Conservation (phyloP, 805 yeast genomes). For the Cyberlindnera xishuangbannaensis region DNA sequence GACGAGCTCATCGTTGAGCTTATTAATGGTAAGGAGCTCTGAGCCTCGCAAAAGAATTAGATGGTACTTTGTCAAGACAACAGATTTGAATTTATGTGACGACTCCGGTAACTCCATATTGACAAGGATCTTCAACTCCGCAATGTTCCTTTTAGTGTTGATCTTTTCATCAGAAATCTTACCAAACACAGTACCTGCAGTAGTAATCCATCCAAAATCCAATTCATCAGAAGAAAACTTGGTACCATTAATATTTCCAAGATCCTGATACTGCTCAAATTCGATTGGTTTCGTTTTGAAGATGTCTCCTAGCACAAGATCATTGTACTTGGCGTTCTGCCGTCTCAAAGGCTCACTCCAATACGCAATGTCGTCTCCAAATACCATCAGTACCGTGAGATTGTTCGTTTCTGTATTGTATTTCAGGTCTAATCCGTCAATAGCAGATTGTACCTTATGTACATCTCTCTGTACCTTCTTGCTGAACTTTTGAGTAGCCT, state of each 20-base stretch:
- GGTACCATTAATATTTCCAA: slow-evolving; percentile 28
- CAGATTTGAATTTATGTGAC: slow-evolving; percentile 29
- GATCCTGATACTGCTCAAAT: slow-evolving; percentile 32
- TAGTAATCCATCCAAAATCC: slow-evolving; percentile 42
- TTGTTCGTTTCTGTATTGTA: slow-evolving; percentile 7
- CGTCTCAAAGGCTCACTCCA: slow-evolving; percentile 19
- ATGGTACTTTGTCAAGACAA: slow-evolving; percentile 50
- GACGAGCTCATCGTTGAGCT: slow-evolving; percentile 43
- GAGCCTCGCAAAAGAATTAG: slow-evolving; percentile 40
- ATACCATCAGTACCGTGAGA: slow-evolving; percentile 18
- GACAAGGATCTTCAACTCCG: slow-evolving; percentile 33
- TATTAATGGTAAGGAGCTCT: slow-evolving; percentile 41
- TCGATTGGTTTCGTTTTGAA: slow-evolving; percentile 28
- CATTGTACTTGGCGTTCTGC: slow-evolving; percentile 19
- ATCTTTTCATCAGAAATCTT: slow-evolving; percentile 22
- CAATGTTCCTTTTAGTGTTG: slow-evolving; percentile 22
- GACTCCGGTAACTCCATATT: slow-evolving; percentile 35
- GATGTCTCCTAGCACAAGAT: slow-evolving; percentile 16
- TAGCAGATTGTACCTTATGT: slow-evolving; percentile 22
- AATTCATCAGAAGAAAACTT: slow-evolving; percentile 26
- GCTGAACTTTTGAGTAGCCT: slow-evolving; percentile 36
- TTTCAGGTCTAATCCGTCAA: slow-evolving; percentile 25
- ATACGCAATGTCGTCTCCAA: slow-evolving; percentile 29
- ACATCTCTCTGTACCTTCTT: slow-evolving; percentile 36
- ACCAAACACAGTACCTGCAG: slow-evolving; percentile 43